These are phyloP conservation scores for Torulaspora maleeae DNA, from an alignment of 805 yeast species.

Conservation along the genomic window DNA sequence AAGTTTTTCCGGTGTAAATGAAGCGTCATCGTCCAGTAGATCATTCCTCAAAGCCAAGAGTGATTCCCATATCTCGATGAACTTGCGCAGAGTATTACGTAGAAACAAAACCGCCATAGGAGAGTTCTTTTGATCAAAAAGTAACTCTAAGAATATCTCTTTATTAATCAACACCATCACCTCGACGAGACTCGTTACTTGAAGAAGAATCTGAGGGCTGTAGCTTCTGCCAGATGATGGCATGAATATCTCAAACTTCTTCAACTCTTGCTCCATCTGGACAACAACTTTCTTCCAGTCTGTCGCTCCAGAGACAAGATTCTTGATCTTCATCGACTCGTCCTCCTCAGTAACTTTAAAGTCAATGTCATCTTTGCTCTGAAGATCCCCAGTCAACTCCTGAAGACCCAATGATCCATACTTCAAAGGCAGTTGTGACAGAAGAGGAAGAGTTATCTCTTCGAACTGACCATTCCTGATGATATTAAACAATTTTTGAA, in stretches of 20 bases:
- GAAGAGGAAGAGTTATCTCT: conserved; percentile 25
- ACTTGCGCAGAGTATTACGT: conserved; percentile 25
- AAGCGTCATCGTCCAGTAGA: conserved; percentile 11
- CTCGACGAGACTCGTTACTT: conserved; percentile 20
- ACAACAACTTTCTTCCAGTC: conserved; percentile 17
- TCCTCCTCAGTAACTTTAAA: conserved; percentile 1
- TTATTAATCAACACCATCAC: conserved; percentile 26
- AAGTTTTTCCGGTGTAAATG: conserved; percentile 28
- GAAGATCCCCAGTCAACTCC: conserved; percentile 9
- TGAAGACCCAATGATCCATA: conserved; percentile 12
- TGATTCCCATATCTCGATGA: conserved; percentile 29
- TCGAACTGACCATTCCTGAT: conserved; percentile 43
- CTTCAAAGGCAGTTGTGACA: conserved; percentile 32
- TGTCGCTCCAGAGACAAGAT: conserved; percentile 12
- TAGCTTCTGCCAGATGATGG: conserved; percentile 8
- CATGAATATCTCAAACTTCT: conserved; percentile 13
- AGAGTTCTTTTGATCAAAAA: conserved; percentile 20
- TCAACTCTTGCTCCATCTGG: conserved; percentile 17
- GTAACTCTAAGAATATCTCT: conserved; percentile 30
- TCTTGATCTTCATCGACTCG: conserved; percentile 18
- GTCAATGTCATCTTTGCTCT: background rate
- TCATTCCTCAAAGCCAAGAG: conserved; percentile 17
- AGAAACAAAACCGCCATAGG: conserved; percentile 21
- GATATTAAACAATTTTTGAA: conserved; percentile 38
- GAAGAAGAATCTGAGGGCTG: conserved; percentile 13